phyloP scores from a whole-genome alignment of 2,329 filamentous ascomycete species.

The Byssochlamys sp. region DNA sequence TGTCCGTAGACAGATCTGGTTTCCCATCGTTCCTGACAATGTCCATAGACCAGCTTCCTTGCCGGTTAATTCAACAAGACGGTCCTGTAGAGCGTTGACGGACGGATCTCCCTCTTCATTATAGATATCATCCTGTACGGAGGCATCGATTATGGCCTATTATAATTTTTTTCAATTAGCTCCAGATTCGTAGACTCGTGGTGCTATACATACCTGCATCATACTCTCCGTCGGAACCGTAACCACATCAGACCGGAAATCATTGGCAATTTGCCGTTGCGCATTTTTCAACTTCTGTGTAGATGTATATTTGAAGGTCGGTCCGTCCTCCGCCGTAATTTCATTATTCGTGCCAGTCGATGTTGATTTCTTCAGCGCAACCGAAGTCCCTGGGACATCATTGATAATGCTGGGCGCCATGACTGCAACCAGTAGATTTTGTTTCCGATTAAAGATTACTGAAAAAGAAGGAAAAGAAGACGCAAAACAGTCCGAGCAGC shows the following conservation, averaged over 20 bases:
- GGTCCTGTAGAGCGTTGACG: slow-evolving; percentile 20
- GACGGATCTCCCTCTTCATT: slow-evolving; percentile 20
- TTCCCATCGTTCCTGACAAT: slow-evolving; percentile 32
- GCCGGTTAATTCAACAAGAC: slow-evolving; percentile 22
- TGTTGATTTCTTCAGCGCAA: neutral
- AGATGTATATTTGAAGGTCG: slow-evolving; percentile 1
- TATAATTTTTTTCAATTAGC: slow-evolving; percentile 4
- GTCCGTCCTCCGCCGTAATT: neutral
- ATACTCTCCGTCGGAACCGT: slow-evolving; percentile 18
- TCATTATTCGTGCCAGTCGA: neutral
- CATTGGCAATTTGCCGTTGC: slow-evolving; percentile 9
- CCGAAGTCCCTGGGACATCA: neutral
- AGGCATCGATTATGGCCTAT: slow-evolving; percentile 21
- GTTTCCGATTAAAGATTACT: neutral
- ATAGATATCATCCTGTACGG: slow-evolving; percentile 27
- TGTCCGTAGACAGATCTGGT: slow-evolving; percentile 26
- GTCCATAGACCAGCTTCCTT: slow-evolving; percentile 25
- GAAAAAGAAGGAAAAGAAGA: neutral
- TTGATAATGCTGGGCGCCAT: neutral
- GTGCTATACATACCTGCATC: slow-evolving; percentile 15
- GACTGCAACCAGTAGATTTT: neutral
- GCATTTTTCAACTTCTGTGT: slow-evolving; percentile 6
- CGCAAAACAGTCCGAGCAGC: too few species aligned
- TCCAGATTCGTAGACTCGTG: neutral
- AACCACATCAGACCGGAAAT: slow-evolving; percentile 20